Evolutionary conservation across 2,329 filamentous ascomycete species (phyloP).

Genomic region (Pseudocercospora pini-densiflorae): DNA sequence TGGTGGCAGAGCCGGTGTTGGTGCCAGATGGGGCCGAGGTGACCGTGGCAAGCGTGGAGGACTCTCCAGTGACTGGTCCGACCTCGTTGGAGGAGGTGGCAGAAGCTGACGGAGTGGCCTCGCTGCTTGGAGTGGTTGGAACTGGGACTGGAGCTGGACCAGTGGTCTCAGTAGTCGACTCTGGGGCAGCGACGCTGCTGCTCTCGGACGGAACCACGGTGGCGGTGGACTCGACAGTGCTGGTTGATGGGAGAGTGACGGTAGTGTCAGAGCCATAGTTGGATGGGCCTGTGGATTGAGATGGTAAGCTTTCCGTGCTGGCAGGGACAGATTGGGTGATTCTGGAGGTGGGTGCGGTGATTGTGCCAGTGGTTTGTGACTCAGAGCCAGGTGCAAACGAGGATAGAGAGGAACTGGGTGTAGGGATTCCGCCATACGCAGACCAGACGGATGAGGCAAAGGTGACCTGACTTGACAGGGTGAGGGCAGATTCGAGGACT

Average conservation of each 20-base stretch:
- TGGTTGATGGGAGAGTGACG: slow-evolving; percentile 15
- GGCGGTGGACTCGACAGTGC: slow-evolving; percentile 18
- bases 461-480: slow-evolving; percentile 13
- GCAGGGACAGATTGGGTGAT: slow-evolving; percentile 13
- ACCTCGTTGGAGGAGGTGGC: slow-evolving; percentile 18
- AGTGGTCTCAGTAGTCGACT: slow-evolving; percentile 16
- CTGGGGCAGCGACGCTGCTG: slow-evolving; percentile 19
- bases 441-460: slow-evolving; percentile 17
- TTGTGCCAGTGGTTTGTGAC: slow-evolving; percentile 8
- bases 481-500: slow-evolving; percentile 26
- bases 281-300: slow-evolving; percentile 24
- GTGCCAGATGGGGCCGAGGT: slow-evolving; percentile 24
- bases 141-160: slow-evolving; percentile 19
- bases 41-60: slow-evolving; percentile 26
- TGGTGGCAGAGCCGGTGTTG: slow-evolving; percentile 22
- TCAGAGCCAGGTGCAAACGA: background rate
- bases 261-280: slow-evolving; percentile 13
- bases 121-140: slow-evolving; percentile 15
- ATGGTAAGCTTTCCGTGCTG: slow-evolving; percentile 29
- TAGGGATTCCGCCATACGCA: slow-evolving; percentile 1
- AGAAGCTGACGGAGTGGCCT: slow-evolving; percentile 13
- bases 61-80: slow-evolving; percentile 19
- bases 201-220: slow-evolving; percentile 9
- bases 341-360: slow-evolving; percentile 11
- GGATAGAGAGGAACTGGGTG: background rate